These are phyloP conservation scores for Lachnellula willkommii DNA, from an alignment of 2,329 filamentous ascomycete species.

Conservation along the genomic window DNA sequence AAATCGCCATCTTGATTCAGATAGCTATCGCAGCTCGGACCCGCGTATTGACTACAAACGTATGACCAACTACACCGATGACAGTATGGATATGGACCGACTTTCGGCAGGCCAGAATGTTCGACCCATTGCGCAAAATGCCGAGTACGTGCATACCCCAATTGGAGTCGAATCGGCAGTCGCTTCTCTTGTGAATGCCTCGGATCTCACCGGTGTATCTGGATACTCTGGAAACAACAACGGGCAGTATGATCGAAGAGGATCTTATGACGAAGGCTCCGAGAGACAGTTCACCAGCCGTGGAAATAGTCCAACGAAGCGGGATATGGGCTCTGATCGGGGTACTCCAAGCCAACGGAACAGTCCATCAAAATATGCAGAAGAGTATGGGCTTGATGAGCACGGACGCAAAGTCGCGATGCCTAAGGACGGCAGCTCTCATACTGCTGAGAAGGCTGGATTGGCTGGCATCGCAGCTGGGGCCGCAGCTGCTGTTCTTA, in stretches of 20 bases:
- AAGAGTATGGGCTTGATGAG: constrained; percentile 32
- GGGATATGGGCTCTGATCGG: constrained; percentile 15
- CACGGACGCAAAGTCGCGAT: constrained; percentile 30
- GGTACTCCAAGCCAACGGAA: constrained; percentile 21
- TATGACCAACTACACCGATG: constrained; percentile 49
- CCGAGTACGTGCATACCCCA: constrained; percentile 68
- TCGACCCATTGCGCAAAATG: constrained; percentile 64
- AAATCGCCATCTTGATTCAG: constrained; percentile 48
- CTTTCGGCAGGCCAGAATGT: constrained; percentile 65
- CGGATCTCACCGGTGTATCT: constrained; percentile 60
- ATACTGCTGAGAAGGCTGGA: constrained; percentile 25
- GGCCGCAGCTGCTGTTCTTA: constrained; percentile 27
- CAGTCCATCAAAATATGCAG: constrained; percentile 25
- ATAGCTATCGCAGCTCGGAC: constrained; percentile 55
- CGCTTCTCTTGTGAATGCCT: constrained; percentile 78
- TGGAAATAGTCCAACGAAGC: constrained; percentile 42
- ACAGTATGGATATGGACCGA: constrained; percentile 53
- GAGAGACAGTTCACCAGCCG: constrained; percentile 31
- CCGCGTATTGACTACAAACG: constrained; percentile 51
- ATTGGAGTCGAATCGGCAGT: constrained; percentile 81
- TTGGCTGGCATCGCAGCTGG: constrained; percentile 25
- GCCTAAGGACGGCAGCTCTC: constrained; percentile 24
- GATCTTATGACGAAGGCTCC: constrained; percentile 31
- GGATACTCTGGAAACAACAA: constrained; percentile 42
- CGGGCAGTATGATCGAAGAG: constrained; percentile 25